A percentile compares a stretch with the other conserved stretches of the same genome.
Conservation (phyloP, 176 grass and related monocot genomes). For the Phragmites australis region DNA sequence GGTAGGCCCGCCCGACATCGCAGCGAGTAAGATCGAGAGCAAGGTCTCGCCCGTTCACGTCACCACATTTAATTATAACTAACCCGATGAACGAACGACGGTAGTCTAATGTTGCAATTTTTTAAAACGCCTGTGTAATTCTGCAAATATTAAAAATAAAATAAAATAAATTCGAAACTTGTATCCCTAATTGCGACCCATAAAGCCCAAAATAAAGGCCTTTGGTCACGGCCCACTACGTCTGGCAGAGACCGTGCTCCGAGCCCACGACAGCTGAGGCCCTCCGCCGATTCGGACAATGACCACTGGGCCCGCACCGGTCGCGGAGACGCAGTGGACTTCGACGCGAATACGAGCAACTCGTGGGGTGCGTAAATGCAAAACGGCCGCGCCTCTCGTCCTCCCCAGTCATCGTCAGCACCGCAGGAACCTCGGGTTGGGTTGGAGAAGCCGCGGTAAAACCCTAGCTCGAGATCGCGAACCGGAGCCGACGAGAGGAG, state of each 20-base stretch:
- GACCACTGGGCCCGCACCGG: background rate
- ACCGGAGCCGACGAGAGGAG: background rate
- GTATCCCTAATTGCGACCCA: too few relatives aligned
- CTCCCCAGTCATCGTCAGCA: background rate
- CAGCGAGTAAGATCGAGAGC: too few relatives aligned
- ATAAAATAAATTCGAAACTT: too few relatives aligned
- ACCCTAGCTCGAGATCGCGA: slow-evolving; percentile 28
- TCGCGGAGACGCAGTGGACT: background rate
- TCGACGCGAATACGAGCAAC: background rate
- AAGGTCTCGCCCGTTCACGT: too few relatives aligned
- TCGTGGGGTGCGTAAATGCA: background rate
- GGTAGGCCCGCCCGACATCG: too few relatives aligned
- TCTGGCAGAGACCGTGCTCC: background rate
- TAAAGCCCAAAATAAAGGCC: background rate
- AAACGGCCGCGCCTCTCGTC: background rate
- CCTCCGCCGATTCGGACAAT: background rate
- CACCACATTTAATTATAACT: too few relatives aligned
- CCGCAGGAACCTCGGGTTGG: background rate
- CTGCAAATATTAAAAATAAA: too few relatives aligned
- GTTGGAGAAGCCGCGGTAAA: background rate
- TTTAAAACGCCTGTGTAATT: too few relatives aligned
- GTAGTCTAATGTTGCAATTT: too few relatives aligned
- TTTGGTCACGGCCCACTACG: background rate
- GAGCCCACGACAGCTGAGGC: background rate
- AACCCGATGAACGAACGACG: too few relatives aligned